Conservation (phyloP, 2,329 filamentous ascomycete genomes). For the Ilyonectria destructans region DNA sequence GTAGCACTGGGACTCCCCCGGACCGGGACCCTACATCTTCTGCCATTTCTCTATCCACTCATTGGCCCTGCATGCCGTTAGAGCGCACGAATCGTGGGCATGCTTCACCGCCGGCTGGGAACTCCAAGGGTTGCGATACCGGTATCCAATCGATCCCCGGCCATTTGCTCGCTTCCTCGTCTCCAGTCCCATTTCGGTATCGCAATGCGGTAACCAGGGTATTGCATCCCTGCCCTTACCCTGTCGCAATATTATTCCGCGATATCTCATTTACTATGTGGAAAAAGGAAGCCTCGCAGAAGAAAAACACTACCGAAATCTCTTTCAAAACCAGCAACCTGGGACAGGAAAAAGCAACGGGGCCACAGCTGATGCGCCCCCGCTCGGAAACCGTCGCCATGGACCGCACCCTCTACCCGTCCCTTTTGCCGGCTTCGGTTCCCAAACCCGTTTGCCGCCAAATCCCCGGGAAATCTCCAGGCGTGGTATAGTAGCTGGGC, state of each 20-base stretch:
- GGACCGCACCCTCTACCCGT: neutral
- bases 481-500: neutral
- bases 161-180: conserved; percentile 18
- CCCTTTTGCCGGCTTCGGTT: neutral
- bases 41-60: conserved; percentile 14
- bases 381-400: conserved; percentile 2
- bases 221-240: conserved; percentile 2
- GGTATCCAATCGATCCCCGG: conserved; percentile 30
- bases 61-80: conserved; percentile 9
- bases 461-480: conserved; percentile 14
- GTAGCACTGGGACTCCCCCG: conserved; percentile 5
- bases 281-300: neutral
- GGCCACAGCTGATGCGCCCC: neutral
- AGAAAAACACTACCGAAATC: neutral
- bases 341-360: neutral
- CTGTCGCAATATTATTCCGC: conserved; percentile 7
- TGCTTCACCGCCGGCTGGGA: conserved; percentile 33
- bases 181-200: conserved; percentile 12
- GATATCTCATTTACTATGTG: conserved; percentile 5
- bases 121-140: conserved; percentile 11
- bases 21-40: conserved; percentile 5
- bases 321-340: neutral
- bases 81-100: conserved; percentile 29
- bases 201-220: conserved; percentile 17
- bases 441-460: neutral